Evolutionary conservation across 257 asterid genomes (phyloP).

Genomic region (Misopates orontium): DNA sequence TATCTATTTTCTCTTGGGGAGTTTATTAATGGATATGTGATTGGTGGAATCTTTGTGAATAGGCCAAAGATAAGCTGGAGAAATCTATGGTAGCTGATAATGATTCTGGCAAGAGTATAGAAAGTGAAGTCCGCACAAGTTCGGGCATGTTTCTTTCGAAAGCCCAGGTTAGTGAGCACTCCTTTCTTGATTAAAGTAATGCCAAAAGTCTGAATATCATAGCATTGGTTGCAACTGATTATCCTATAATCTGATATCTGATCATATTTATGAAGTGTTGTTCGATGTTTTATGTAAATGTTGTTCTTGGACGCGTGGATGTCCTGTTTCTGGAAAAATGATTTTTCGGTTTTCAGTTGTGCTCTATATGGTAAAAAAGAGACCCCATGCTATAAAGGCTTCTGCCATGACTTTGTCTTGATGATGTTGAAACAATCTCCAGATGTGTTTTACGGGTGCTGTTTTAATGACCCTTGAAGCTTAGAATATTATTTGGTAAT

Average conservation of each 20-base stretch:
- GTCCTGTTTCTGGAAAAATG: neutral
- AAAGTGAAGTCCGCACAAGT: constrained; percentile 90
- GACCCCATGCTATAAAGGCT: neutral
- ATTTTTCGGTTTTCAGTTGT: neutral
- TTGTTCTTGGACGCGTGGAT: neutral
- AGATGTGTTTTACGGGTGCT: neutral
- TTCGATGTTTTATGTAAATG: neutral
- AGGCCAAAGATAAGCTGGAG: constrained; percentile 88
- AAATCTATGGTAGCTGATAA: constrained; percentile 96
- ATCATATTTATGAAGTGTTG: neutral
- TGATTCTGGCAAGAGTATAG: constrained; percentile 84
- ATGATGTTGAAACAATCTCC: neutral
- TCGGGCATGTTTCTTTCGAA: constrained; percentile 78
- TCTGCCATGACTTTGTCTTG: neutral
- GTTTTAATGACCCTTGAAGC: neutral
- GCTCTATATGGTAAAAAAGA: neutral
- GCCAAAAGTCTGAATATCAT: constrained; percentile 3
- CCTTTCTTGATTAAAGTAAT: constrained; percentile 13
- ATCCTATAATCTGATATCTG: neutral
- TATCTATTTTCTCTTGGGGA: constrained; percentile 12
- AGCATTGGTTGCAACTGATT: neutral
- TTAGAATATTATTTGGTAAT: neutral
- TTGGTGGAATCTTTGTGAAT: constrained; percentile 33
- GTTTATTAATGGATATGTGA: constrained; percentile 16
- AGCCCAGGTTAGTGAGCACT: constrained; percentile 56